Evolutionary conservation across 2,329 filamentous ascomycete species (phyloP), one percentile per base, ranked within the genome.

Genomic region (Hypocrella siamensis): DNA sequence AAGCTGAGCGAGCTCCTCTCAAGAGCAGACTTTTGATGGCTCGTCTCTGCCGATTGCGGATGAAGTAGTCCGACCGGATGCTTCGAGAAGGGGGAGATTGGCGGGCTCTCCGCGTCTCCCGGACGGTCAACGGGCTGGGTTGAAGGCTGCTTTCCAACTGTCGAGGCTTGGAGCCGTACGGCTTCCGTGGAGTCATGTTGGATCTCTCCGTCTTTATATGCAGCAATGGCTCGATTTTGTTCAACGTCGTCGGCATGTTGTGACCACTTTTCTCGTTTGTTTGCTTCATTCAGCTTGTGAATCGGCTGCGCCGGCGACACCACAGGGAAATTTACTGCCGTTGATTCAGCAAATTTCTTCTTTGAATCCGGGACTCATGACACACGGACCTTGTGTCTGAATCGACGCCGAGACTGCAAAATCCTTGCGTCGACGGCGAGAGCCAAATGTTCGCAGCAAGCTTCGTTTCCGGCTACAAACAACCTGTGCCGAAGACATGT

Each of bases 381-480:
- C 18, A 21, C 10, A 19, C 36, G 25, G 33, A 50, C 48, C 40
- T 29, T 40, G 24, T 16, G 41, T 40, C 16, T 34, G 38, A 12
- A 27, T 19, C 8, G 34, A 33, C n/a, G 39, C 17, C 15, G 39
- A 37, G 9, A 43, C 38, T 14, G 30, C 26, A 14, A 42, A 25
- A 16, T 35, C 28, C 29, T 40, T 49, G 28, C 42, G 42, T n/a
- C 42, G 42, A 19, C 43, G 40, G 9, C 40, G 46, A 21, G 48
- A 46, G 16, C 46, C 44, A 15, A 50, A 35, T 3, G 46, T 38
- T 24, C 38, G 43, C 29, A 52, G 38, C 18, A 53, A 42, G 30
- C 38, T 42, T 35, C 43, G 42, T 35, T 47, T 53, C 37, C 48
- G 51, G n/a, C 49, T 44, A 29, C 50, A 50, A 3, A 43, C 47